Evolutionary conservation across 1,284 basidiomycete species (phyloP).

Genomic region (Porogramme epimiltina): DNA sequence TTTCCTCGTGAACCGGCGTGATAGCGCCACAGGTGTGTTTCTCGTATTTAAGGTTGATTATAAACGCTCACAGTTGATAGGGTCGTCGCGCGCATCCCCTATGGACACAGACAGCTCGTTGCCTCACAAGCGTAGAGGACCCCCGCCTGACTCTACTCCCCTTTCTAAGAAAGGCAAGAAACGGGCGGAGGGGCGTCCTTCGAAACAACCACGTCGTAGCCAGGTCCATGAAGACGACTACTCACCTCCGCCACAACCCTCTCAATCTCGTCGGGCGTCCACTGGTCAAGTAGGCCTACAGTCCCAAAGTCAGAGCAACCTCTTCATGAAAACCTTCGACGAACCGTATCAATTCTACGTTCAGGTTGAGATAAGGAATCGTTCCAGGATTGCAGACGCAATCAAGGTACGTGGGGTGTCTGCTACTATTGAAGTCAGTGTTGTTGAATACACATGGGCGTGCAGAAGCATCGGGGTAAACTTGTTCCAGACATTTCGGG

Average conservation of each 20-base stretch:
- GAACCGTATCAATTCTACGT: conserved; percentile 25
- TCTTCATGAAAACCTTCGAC: conserved; percentile 19
- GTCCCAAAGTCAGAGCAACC: neutral
- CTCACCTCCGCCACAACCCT: conserved; percentile 7
- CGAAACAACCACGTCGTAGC: conserved; percentile 8
- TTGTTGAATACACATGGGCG: conserved; percentile 2
- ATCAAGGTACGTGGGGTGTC: conserved; percentile 23
- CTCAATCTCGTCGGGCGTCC: neutral
- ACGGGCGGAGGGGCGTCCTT: conserved; percentile 4
- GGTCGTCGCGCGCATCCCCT: neutral
- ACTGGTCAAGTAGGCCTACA: too few relatives aligned
- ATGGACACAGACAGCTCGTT: conserved; percentile 4
- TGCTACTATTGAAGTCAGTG: neutral
- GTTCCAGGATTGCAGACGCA: conserved; percentile 24
- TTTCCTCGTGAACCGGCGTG: too few relatives aligned
- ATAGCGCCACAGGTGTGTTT: too few relatives aligned
- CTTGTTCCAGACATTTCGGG: conserved; percentile 50
- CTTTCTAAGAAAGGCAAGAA: conserved; percentile 3
- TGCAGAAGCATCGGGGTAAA: conserved; percentile 63
- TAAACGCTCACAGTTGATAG: too few relatives aligned
- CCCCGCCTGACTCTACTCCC: neutral
- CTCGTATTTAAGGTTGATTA: too few relatives aligned
- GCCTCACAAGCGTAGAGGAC: conserved; percentile 7
- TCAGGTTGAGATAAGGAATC: conserved; percentile 28
- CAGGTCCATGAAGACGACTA: conserved; percentile 4